Evolutionary conservation across 805 yeast genomes (phyloP).

Genomic region (Danielia oregonensis): DNA sequence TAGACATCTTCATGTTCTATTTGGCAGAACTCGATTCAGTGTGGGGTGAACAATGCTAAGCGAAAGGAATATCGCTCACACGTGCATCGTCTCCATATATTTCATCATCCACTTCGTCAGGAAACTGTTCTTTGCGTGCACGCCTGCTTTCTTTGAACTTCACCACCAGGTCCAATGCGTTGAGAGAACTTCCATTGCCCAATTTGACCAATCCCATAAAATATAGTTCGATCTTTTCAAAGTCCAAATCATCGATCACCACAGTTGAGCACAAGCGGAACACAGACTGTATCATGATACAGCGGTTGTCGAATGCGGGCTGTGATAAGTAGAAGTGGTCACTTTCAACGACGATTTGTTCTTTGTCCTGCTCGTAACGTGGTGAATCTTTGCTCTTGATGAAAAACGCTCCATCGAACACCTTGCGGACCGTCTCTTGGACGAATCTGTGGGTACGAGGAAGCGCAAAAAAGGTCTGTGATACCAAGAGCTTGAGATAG

Average conservation of each 20-base stretch:
- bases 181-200: constrained; percentile 32
- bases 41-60: too few relatives aligned
- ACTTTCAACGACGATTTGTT: constrained; percentile 21
- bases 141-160: constrained; percentile 7
- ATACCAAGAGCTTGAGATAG: constrained; percentile 10
- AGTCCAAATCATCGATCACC: constrained; percentile 20
- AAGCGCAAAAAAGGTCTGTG: constrained; percentile 11
- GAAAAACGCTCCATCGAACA: constrained; percentile 23
- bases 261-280: constrained; percentile 20
- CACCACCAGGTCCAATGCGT: constrained; percentile 18
- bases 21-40: too few relatives aligned
- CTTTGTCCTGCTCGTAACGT: constrained; percentile 8
- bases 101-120: constrained; percentile 8
- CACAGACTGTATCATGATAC: constrained; percentile 33
- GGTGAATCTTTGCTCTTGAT: constrained; percentile 15
- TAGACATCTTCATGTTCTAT: too few relatives aligned
- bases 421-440: constrained; percentile 18
- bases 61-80: constrained; percentile 15
- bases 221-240: constrained; percentile 28
- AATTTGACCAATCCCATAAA: constrained; percentile 27
- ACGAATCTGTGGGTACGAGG: constrained; percentile 25
- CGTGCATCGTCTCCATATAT: constrained; percentile 12
- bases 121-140: constrained; percentile 2
- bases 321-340: constrained; percentile 22
- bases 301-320: constrained; percentile 24